These are phyloP conservation scores for Acanthamoeba sp. DNA, from an alignment of 208 protist genomes.

Conservation along the genomic window DNA sequence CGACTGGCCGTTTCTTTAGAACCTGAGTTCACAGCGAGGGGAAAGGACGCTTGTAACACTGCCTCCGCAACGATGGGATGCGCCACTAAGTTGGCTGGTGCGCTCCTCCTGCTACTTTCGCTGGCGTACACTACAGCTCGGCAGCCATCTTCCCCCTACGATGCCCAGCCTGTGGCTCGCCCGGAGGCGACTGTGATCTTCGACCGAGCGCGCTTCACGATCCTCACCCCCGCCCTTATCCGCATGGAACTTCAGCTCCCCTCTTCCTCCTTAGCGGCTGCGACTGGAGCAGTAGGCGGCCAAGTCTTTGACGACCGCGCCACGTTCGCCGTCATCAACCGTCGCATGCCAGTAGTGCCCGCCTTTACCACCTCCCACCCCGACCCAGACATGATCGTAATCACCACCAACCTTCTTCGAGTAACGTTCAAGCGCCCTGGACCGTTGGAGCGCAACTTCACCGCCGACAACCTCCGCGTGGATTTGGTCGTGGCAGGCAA, in stretches of 20 bases:
- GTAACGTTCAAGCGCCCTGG: conserved; percentile 19
- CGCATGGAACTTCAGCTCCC: conserved; percentile 51
- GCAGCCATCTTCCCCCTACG: too few species aligned
- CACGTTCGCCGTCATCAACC: conserved; percentile 64
- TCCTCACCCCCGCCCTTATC: conserved; percentile 38
- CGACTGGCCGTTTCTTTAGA: too few species aligned
- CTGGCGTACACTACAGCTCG: too few species aligned
- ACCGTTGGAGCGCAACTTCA: not conserved
- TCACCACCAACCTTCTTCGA: conserved; percentile 16
- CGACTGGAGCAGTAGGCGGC: too few species aligned
- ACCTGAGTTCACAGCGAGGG: too few species aligned
- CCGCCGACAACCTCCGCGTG: conserved; percentile 5
- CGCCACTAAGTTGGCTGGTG: too few species aligned
- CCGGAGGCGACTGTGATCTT: conserved; percentile 36
- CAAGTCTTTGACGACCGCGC: conserved; percentile 48
- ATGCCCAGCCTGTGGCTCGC: not conserved
- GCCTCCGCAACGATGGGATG: too few species aligned
- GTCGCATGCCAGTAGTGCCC: not conserved
- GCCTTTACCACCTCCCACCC: not conserved
- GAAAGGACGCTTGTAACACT: too few species aligned
- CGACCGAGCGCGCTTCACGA: conserved; percentile 63
- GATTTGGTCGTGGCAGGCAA: not conserved
- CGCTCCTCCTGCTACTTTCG: too few species aligned
- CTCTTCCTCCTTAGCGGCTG: too few species aligned
- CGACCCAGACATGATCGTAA: conserved; percentile 4